Percentiles rank a stretch among this genome's conserved stretches.
These are phyloP conservation scores for Aspergillus proliferans DNA, from an alignment of 2,329 filamentous ascomycete genomes.

Conservation along the genomic window DNA sequence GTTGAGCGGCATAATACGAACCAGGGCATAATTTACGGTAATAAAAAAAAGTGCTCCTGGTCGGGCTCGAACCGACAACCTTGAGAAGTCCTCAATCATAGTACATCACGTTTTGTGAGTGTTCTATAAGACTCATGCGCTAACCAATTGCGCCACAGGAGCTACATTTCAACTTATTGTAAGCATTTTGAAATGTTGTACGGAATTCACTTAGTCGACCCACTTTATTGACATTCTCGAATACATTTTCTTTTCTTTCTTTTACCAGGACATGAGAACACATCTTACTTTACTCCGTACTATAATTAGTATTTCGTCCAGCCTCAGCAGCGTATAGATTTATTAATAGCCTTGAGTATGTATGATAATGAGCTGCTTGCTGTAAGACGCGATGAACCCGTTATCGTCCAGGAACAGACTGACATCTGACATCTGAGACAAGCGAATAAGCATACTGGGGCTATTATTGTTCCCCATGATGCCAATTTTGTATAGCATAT, in stretches of 20 bases:
- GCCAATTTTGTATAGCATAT: not conserved
- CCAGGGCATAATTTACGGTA: not conserved
- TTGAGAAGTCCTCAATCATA: not conserved
- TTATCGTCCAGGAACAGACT: too few relatives aligned
- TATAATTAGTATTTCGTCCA: too few relatives aligned
- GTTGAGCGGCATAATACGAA: not conserved
- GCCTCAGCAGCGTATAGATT: too few relatives aligned
- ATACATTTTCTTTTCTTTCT: too few relatives aligned
- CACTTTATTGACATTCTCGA: too few relatives aligned
- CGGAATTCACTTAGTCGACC: not conserved
- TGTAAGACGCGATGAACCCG: too few relatives aligned
- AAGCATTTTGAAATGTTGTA: not conserved
- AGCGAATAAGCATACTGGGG: not conserved
- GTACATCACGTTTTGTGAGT: not conserved
- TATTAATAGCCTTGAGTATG: too few relatives aligned
- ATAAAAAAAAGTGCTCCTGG: not conserved
- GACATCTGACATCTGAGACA: too few relatives aligned
- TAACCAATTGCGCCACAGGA: constrained; percentile 1
- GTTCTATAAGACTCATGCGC: not conserved
- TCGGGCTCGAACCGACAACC: not conserved
- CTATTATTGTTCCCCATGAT: not conserved
- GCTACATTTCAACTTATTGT: not conserved
- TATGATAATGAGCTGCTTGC: too few relatives aligned
- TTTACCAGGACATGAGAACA: too few relatives aligned
- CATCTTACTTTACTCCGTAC: too few relatives aligned